Evolutionary conservation across 306 rosid genomes (phyloP), one percentile per base, ranked within the genome.

Genomic region (Rubus idaeus): DNA sequence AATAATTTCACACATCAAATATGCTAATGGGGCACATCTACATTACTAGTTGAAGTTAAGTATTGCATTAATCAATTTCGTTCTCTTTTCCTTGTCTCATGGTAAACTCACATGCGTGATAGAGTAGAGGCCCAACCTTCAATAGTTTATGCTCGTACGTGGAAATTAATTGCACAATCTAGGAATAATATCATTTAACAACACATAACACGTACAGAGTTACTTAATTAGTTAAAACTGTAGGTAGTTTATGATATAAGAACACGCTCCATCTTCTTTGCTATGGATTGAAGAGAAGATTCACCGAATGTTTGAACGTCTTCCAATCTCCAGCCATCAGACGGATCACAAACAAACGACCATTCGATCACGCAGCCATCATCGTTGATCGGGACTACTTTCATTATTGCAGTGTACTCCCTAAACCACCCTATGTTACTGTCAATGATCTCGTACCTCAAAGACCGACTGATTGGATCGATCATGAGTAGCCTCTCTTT

Each of bases 271-370:
- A 92, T 78, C 80, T 82, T 90, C 1, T 80, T 73, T 63, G 76
- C 89, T 80, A 87, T 84, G 67, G 5, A 77, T 20, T 74, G 68
- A 9, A 88, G 81, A 78, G 46, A 16, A 30, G 45, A 56, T 5
- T 86, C 64, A 10, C 86, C 2, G 30, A 77, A 70, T 37, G 75
- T 49, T 18, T 39, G 41, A 49, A 89, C 61, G 64, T 74, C 91
- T 51, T 90, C 83, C 16, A 79, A 37, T 11, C 18, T 74, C 91
- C 82, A 79, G 7, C 89, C 89, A 49, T 89, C 84, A 11, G 84
- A 37, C 1, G 96, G 94, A 77, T 87, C 94, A 71, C 86, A 13
- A 18, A 80, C 79, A 78, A 90, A 91, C 0, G 84, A 84, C 96
- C 93, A 88, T 66, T 90, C 87, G 5, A 92, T 80, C 64, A 81